Percentiles rank a stretch among this genome's conserved stretches.
phyloP scores from a whole-genome alignment of 306 rosid genomes.

The Prunus salicina region DNA sequence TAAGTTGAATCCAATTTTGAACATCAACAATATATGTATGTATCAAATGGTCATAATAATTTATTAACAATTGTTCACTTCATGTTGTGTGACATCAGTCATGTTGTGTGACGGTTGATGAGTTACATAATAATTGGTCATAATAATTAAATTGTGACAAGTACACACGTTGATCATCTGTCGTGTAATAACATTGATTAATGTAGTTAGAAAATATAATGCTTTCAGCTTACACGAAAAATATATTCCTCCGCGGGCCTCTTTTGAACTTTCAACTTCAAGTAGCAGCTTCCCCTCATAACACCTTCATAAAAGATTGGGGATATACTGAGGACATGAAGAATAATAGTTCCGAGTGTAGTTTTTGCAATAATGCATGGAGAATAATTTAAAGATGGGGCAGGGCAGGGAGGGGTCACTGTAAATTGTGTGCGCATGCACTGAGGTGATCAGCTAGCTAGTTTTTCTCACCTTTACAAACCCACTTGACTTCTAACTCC shows the following conservation, averaged over 20 bases:
- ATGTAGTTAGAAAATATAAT: not conserved
- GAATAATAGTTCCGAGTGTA: constrained; percentile 27
- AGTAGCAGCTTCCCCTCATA: constrained; percentile 72
- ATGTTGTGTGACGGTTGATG: too few species aligned
- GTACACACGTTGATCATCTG: too few species aligned
- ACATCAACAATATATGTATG: too few species aligned
- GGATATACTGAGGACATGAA: constrained; percentile 33
- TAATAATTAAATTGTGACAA: too few species aligned
- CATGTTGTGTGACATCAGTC: too few species aligned
- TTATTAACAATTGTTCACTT: too few species aligned
- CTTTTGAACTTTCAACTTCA: constrained; percentile 28
- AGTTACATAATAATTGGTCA: too few species aligned
- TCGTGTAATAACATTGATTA: too few species aligned
- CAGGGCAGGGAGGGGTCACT: constrained; percentile 14
- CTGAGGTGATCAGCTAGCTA: constrained; percentile 20
- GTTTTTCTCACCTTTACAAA: constrained; percentile 24
- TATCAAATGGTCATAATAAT: too few species aligned
- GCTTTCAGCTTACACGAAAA: not conserved
- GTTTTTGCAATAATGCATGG: constrained; percentile 71
- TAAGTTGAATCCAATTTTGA: too few species aligned
- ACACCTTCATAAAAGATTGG: constrained; percentile 37
- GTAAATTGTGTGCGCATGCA: constrained; percentile 30
- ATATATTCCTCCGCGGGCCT: constrained; percentile 38
- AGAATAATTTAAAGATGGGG: constrained; percentile 72
- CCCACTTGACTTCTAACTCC: constrained; percentile 19